A percentile compares a stretch with the other conserved stretches of the same genome.
Conservation (phyloP, 306 rosid genomes). For the Inga leiocalycina region DNA sequence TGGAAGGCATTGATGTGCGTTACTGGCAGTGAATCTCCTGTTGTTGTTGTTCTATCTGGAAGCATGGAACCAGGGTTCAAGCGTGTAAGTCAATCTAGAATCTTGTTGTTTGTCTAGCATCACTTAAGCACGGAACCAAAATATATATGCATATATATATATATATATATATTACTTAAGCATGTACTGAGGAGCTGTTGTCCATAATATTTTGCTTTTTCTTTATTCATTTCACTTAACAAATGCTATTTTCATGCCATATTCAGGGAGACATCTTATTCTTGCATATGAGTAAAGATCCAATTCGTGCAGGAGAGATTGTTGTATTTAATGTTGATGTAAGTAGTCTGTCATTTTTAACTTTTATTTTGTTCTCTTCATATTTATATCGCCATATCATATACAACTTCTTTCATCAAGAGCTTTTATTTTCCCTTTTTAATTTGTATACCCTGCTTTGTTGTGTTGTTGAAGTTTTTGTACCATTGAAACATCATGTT, state of each 20-base stretch:
- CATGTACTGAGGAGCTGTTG: conserved; percentile 25
- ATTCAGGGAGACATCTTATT: conserved; percentile 76
- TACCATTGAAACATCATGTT: not conserved
- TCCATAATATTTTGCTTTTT: not conserved
- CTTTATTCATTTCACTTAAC: not conserved
- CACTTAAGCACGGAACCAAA: not conserved
- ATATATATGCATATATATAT: too few relatives aligned
- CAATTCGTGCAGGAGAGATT: conserved; percentile 78
- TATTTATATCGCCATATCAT: not conserved
- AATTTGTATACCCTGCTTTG: not conserved
- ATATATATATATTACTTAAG: not conserved
- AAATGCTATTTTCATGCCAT: conserved; percentile 4
- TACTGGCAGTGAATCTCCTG: conserved; percentile 79
- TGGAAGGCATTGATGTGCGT: conserved; percentile 78
- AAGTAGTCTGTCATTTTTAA: conserved; percentile 26
- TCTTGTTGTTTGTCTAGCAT: not conserved
- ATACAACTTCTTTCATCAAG: not conserved
- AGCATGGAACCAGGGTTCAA: conserved; percentile 85
- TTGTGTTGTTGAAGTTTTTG: not conserved
- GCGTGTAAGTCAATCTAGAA: conserved; percentile 47
- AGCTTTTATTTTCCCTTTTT: not conserved
- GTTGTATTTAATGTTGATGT: conserved; percentile 74
- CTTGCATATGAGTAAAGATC: conserved; percentile 74
- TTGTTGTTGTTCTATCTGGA: conserved; percentile 74
- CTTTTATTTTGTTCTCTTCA: not conserved